Conservation (phyloP, 2,329 filamentous ascomycete genomes). For the Fonsecaea pugnacius region DNA sequence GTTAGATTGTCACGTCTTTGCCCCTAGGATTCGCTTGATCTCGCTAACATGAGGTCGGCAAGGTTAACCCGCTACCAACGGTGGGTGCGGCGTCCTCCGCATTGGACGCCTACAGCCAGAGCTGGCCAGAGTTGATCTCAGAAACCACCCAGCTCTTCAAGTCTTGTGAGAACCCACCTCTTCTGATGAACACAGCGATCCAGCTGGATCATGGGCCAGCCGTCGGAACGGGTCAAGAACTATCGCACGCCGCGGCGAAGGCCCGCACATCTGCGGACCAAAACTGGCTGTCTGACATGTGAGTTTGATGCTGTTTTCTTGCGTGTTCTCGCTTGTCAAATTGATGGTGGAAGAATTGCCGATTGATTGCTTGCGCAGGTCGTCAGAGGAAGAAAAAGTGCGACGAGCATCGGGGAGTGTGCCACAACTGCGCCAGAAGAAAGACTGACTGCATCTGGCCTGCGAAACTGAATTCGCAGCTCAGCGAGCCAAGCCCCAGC, state of each 20-base stretch:
- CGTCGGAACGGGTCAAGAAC: constrained; percentile 9
- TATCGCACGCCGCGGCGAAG: constrained; percentile 34
- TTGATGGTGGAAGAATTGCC: not conserved
- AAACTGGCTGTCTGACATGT: constrained; percentile 41
- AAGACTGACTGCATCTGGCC: constrained; percentile 35
- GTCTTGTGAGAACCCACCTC: not conserved
- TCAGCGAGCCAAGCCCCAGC: not conserved
- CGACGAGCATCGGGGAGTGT: constrained; percentile 34
- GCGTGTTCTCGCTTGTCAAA: not conserved
- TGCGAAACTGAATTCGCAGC: constrained; percentile 9
- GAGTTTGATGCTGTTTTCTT: constrained; percentile 7
- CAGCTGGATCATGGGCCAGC: not conserved
- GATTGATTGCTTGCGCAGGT: constrained; percentile 25
- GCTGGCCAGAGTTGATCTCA: not conserved
- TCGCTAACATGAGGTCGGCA: not conserved
- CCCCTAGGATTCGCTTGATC: not conserved
- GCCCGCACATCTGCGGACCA: constrained; percentile 39
- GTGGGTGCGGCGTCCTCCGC: not conserved
- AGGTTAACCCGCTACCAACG: not conserved
- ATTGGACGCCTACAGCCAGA: not conserved
- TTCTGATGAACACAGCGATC: not conserved
- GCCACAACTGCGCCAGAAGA: constrained; percentile 34
- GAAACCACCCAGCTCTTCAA: not conserved
- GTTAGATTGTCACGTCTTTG: constrained; percentile 3
- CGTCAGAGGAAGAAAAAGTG: constrained; percentile 40